Base-by-base conservation (phyloP, 2,329 filamentous ascomycete species). In the Pestalotiopsis sp. region DNA sequence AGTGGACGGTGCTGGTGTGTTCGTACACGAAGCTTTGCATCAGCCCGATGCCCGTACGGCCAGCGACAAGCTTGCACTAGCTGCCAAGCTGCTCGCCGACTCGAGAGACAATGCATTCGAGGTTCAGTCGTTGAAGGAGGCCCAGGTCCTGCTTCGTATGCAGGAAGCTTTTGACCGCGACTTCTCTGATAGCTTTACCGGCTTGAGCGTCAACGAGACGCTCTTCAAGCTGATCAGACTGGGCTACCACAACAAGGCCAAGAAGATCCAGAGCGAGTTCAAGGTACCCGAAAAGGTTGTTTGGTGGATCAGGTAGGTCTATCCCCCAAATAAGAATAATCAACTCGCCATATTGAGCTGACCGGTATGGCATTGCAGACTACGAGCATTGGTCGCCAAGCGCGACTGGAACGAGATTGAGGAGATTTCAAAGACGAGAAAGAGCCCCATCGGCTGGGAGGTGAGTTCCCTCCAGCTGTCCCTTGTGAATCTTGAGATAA, bases 401-500 rank as follows among this genome's bases (percentile, higher is more conserved):
- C 88, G 96, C 66, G 93, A 97, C 76, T 99, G 94, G 94, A 90
- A 88, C 64, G 95, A 98, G 78, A 87, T 99, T 68, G 94, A 98
- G 78, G 94, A 98, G 73, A 88, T 94, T 73, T 88, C 89, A 44
- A 92, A 91, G 76, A 87, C 85, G 75, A 88, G 92, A 76, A 97
- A 94, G 79, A 96, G 92, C 68, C 93, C 95, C 0, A 98, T 99
- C 77, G 95, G 95, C 11, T 99, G 96, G 96, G 94, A 97, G 88
- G 92, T 94, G 80, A 84, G 89, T 82, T 56, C 48, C 59, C 59
- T 60, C 22, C 61, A 38, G 24, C 38, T 64, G 59, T 56, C 40
- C 38, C 14, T 14, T 39, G 14, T 40, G 17, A 13, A 24, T 14
- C 13, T 39, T 20, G 7, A 11, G 7, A 38, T 10, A 20, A 22